Base-by-base conservation (phyloP, 169 alveolate species). In the Cryptosporidium andersoni region DNA sequence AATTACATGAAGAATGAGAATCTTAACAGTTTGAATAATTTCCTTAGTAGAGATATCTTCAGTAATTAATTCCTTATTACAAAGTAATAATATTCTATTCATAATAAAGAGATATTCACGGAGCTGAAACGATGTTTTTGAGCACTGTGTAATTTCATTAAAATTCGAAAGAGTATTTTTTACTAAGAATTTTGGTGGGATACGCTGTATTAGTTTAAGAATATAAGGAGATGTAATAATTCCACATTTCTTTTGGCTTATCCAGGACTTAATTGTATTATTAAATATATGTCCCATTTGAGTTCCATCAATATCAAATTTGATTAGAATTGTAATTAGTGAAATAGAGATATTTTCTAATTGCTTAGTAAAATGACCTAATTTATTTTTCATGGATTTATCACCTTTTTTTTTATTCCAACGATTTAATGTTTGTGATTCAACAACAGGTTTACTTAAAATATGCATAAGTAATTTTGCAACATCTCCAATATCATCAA, bases 391-490 rank as follows among this genome's bases (percentile, higher is more conserved):
- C n/a, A 74, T 39, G 9, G 55, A 56, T 47, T 74, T 74, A 25
- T 51, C 62, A 58, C 60, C 49, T 9, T 25, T 56, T 36, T 74
- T 74, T 64, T 53, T 74, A n/a, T 34, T 74, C 85, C 85, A 74
- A 40, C 85, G 85, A 43, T 52, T 74, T 49, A 60, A 47, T 58
- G 63, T 74, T 43, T 74, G 85, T 14, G 85, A 68, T 43, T 74
- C 85, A 16, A 74, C 68, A 58, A 74, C 55, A 9, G 85, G 85
- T 37, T 74, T 74, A 14, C 85, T 55, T 40, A 74, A 47, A 3
- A 74, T 60, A 74, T 74, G 85, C 7, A 74, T 42, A 7, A 74
- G 40, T 45, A 74, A 63, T 36, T 60, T 74, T 51, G 43, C 55
- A 45, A 74, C 3, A 36, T 74, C 85, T 40, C 74, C 66, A 42